These are phyloP conservation scores for Hansenula sp. DNA, from an alignment of 1,139 yeast genomes.

Conservation along the genomic window DNA sequence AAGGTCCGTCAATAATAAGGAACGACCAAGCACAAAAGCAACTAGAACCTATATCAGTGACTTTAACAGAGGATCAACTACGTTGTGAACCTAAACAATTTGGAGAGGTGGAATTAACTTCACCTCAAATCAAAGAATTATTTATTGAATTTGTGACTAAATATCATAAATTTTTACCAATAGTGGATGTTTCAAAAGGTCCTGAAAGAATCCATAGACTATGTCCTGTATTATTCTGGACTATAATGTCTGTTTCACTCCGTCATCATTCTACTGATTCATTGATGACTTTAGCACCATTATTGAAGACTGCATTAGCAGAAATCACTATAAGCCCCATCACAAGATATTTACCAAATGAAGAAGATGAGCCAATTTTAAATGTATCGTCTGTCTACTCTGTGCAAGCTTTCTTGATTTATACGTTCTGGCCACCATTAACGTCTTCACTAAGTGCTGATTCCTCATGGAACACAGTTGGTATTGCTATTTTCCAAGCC, in stretches of 20 bases:
- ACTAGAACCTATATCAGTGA: constrained; percentile 4
- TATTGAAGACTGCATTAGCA: constrained; percentile 72
- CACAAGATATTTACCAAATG: constrained; percentile 73
- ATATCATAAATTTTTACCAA: constrained; percentile 84
- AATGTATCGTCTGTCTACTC: constrained; percentile 93
- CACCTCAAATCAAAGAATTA: constrained; percentile 60
- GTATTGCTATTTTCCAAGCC: constrained; percentile 88
- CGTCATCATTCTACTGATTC: constrained; percentile 40
- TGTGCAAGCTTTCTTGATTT: constrained; percentile 85
- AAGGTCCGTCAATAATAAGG: constrained; percentile 8
- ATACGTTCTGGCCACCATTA: constrained; percentile 94
- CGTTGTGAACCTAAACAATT: constrained; percentile 62
- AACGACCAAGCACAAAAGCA: background rate
- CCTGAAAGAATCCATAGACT: constrained; percentile 75
- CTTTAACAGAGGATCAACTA: constrained; percentile 38
- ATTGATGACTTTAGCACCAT: constrained; percentile 56
- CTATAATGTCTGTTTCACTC: constrained; percentile 78
- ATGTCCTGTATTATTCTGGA: constrained; percentile 93
- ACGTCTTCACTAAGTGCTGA: constrained; percentile 94
- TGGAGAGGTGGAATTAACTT: constrained; percentile 58
- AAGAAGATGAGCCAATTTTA: constrained; percentile 71
- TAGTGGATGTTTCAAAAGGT: constrained; percentile 76
- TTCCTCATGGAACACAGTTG: constrained; percentile 92
- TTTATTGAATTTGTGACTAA: constrained; percentile 66
- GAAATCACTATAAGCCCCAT: constrained; percentile 90